phyloP scores from a whole-genome alignment of 1,284 basidiomycete genomes.

The Bondarzewia mesenterica region DNA sequence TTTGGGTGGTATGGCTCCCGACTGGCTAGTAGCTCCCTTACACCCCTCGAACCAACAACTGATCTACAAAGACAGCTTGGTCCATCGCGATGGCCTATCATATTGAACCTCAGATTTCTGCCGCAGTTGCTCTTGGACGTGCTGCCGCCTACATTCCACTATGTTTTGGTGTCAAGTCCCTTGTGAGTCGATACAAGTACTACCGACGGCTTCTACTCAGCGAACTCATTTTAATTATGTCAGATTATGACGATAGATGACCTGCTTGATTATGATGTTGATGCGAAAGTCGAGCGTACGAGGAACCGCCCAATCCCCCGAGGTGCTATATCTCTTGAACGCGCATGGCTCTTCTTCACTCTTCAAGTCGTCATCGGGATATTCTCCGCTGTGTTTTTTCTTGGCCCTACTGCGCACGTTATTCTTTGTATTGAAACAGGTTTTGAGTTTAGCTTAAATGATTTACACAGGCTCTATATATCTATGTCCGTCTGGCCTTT shows the following conservation, averaged over 20 bases:
- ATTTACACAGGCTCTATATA: background rate
- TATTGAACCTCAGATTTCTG: background rate
- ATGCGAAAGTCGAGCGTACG: background rate
- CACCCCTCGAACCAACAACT: background rate
- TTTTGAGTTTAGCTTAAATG: background rate
- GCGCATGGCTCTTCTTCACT: slow-evolving; percentile 1
- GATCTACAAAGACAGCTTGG: background rate
- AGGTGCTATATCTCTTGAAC: background rate
- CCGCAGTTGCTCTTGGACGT: background rate
- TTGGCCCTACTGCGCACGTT: background rate
- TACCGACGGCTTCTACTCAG: background rate
- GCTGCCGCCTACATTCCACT: background rate
- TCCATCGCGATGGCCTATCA: background rate
- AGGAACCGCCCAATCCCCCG: background rate
- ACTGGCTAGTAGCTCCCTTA: background rate
- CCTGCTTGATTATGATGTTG: slow-evolving; percentile 1
- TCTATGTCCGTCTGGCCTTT: background rate
- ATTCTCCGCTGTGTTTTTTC: background rate
- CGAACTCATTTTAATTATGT: background rate
- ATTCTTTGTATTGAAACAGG: background rate
- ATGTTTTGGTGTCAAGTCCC: background rate
- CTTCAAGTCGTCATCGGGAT: background rate
- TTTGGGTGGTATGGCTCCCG: background rate
- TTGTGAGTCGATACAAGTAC: background rate
- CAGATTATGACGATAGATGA: slow-evolving; percentile 3